A percentile compares a stretch with the other conserved stretches of the same genome.
These are phyloP conservation scores for Prunus armeniaca DNA, from an alignment of 306 rosid species.

Conservation along the genomic window DNA sequence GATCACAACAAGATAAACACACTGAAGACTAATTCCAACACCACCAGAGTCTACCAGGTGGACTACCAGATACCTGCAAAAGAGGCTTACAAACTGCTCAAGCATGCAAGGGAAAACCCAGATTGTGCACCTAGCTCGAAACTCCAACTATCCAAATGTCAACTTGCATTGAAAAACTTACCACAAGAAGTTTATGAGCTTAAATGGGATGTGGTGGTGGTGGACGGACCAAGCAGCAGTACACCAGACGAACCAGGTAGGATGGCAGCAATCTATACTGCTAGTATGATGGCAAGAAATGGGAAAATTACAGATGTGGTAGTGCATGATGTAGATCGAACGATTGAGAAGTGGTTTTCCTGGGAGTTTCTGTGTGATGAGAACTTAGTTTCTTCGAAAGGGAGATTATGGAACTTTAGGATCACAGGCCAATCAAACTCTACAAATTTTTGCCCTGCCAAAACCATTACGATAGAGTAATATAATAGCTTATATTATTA, in stretches of 20 bases:
- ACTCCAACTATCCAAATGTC: conserved; percentile 63
- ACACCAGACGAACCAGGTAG: conserved; percentile 72
- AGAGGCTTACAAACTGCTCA: conserved; percentile 63
- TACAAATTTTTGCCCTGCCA: conserved; percentile 54
- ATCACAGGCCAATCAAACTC: conserved; percentile 50
- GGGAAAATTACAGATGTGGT: conserved; percentile 57
- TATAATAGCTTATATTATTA: neutral
- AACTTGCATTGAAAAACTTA: conserved; percentile 63
- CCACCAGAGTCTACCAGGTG: conserved; percentile 49
- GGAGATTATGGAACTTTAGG: conserved; percentile 77
- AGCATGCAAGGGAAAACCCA: conserved; percentile 59
- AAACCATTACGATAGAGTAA: conserved; percentile 26
- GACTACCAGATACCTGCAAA: conserved; percentile 56
- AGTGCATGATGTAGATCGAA: conserved; percentile 76
- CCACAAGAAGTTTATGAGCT: conserved; percentile 65
- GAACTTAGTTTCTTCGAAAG: conserved; percentile 75
- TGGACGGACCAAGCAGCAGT: conserved; percentile 79
- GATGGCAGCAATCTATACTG: conserved; percentile 75
- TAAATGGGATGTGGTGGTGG: conserved; percentile 73
- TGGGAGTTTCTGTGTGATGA: conserved; percentile 91
- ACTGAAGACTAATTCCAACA: conserved; percentile 40
- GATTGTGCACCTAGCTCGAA: conserved; percentile 48
- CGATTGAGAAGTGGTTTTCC: conserved; percentile 88
- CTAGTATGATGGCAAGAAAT: conserved; percentile 67
- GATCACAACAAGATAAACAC: conserved; percentile 39